Percentiles rank a stretch among this genome's conserved stretches.
These are phyloP conservation scores for Sophora flavescens DNA, from an alignment of 306 rosid species.

Conservation along the genomic window DNA sequence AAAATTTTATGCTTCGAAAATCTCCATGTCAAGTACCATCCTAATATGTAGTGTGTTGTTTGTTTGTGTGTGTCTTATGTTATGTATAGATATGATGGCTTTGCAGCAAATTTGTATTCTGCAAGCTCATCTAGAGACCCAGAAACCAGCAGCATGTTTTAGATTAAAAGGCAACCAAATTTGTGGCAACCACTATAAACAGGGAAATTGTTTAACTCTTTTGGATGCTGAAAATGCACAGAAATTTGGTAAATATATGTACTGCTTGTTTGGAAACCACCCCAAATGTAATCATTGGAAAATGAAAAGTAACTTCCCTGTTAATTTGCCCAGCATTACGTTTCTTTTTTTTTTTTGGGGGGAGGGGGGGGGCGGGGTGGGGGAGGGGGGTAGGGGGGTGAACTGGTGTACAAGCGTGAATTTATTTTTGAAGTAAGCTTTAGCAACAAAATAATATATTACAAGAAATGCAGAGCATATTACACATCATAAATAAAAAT, in stretches of 20 bases:
- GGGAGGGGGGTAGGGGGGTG: too few relatives aligned
- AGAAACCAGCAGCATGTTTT: constrained; percentile 3
- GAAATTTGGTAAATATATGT: not conserved
- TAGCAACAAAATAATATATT: not conserved
- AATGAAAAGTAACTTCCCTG: not conserved
- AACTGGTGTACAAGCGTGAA: not conserved
- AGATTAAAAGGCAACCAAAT: constrained; percentile 16
- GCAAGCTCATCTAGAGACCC: constrained; percentile 21
- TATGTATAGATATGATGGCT: not conserved
- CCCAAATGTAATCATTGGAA: not conserved
- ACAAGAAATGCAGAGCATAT: constrained; percentile 1
- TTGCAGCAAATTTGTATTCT: not conserved
- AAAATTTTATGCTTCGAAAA: not conserved
- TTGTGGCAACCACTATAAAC: not conserved
- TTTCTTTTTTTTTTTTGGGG: too few relatives aligned
- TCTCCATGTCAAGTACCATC: constrained; percentile 3
- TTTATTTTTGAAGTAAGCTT: not conserved
- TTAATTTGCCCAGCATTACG: too few relatives aligned
- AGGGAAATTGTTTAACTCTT: not conserved
- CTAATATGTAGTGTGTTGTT: not conserved
- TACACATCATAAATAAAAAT: constrained; percentile 25
- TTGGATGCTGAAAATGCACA: not conserved
- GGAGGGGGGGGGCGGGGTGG: not conserved
- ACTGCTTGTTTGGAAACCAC: not conserved
- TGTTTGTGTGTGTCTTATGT: not conserved